These are phyloP conservation scores for Suillus ampliporus DNA, from an alignment of 768 basidiomycete species.

Conservation along the genomic window DNA sequence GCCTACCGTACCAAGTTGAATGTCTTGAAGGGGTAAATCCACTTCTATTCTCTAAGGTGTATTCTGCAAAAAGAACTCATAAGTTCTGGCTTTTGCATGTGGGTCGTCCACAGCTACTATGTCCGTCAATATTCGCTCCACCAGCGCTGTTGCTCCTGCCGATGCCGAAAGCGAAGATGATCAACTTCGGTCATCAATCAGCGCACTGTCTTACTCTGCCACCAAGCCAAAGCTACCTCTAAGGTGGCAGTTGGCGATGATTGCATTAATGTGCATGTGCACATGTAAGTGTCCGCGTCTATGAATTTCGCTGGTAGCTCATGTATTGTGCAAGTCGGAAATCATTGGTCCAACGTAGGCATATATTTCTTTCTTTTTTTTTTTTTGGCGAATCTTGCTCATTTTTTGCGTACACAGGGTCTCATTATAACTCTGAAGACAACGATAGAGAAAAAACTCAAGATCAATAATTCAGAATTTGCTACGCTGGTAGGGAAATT, in stretches of 20 bases:
- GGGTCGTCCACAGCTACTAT: neutral
- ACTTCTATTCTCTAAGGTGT: neutral
- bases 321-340: constrained; percentile 37
- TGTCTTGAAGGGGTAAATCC: neutral
- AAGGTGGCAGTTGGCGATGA: constrained; percentile 41
- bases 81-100: neutral
- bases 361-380: neutral
- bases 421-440: constrained; percentile 48
- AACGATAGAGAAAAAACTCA: constrained; percentile 46
- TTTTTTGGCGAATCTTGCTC: neutral
- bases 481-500: constrained; percentile 41
- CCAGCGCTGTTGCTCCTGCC: neutral
- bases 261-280: constrained; percentile 45
- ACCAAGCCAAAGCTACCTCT: constrained; percentile 39
- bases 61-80: neutral
- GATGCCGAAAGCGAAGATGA: neutral
- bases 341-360: constrained; percentile 49
- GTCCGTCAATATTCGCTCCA: neutral
- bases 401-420: constrained; percentile 29
- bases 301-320: neutral
- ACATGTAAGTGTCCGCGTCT: constrained; percentile 40
- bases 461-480: constrained; percentile 51
- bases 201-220: constrained; percentile 9
- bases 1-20: neutral
- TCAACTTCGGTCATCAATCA: neutral